Base-by-base conservation (phyloP, 192 early-diverging fungal species). In the Coemansia aciculifera region DNA sequence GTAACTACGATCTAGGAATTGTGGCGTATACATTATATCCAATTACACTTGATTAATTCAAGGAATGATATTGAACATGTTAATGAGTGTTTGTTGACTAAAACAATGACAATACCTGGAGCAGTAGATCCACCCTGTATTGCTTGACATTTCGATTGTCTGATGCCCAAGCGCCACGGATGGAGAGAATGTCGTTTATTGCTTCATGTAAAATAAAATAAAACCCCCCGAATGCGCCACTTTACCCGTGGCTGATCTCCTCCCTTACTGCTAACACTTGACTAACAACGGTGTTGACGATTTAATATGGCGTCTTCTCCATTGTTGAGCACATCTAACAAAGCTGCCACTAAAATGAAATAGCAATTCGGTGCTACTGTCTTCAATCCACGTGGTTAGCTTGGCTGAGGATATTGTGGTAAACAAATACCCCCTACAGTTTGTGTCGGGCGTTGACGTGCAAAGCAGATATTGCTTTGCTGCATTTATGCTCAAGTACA, bases 221-320 rank as follows among this genome's bases (percentile, higher is more conserved):
- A 9, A 12, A 24, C 3, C 34, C 34, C 34, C 23, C 27, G 51
- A n/a, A 31, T 34, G 54, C 29, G 54, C 54, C 29, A 57, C 54
- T 34, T 7, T 7, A 34, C 6, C 34, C 34, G 34, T 57, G 54
- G 54, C 54, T 57, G 54, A 57, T 57, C 27, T 57, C 54, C 54
- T 57, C 1, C 32, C 1, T 10, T 60, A 60, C 59, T 60, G 59
- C 36, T 10, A 7, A 13, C 3, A n/a, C 37, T 39, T 36, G 37
- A 40, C 13, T 17, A 60, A 39, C 59, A 60, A 60, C n/a, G 59
- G 5, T 39, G 21, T 23, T 38, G 36, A 13, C 59, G 19, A 60
- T 39, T 60, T 60, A 60, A 60, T 60, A 60, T 60, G 59, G 59
- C 36, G 59, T 23, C 36, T 19, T 23, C 19, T 39, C 59, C 37